Percentiles rank a stretch among this genome's conserved stretches.
Evolutionary conservation across 1,139 yeast species (phyloP).

Genomic region (Taiozyma sp.): DNA sequence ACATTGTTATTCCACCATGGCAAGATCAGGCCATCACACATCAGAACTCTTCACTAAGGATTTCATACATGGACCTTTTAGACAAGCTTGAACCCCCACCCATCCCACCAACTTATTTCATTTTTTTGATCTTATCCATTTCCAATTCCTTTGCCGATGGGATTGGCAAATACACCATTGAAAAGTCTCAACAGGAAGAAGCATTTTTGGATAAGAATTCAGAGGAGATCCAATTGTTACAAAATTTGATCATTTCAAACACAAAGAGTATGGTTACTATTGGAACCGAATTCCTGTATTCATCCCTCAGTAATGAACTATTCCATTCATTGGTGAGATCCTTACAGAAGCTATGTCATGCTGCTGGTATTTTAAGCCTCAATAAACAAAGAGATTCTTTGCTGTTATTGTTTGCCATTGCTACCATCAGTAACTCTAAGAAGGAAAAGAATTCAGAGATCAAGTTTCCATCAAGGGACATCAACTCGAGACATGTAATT

Average conservation of each 20-base stretch:
- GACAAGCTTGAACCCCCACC: slow-evolving; percentile 71
- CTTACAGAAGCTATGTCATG: slow-evolving; percentile 74
- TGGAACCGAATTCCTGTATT: slow-evolving; percentile 43
- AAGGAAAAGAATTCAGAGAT: slow-evolving; percentile 10
- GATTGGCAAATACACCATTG: slow-evolving; percentile 49
- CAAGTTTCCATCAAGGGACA: slow-evolving; percentile 35
- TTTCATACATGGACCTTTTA: slow-evolving; percentile 62
- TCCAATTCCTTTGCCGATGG: slow-evolving; percentile 62
- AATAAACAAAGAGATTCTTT: slow-evolving; percentile 53
- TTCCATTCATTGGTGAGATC: slow-evolving; percentile 64
- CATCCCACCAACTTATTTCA: slow-evolving; percentile 57
- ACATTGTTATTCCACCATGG: slow-evolving; percentile 24
- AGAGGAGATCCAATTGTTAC: slow-evolving; percentile 27
- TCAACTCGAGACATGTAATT: slow-evolving; percentile 62
- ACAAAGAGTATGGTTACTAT: slow-evolving; percentile 21
- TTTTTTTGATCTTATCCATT: slow-evolving; percentile 52
- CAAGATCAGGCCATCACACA: slow-evolving; percentile 26
- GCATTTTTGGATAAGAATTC: slow-evolving; percentile 9
- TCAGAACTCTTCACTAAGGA: slow-evolving; percentile 37
- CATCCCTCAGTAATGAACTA: slow-evolving; percentile 62
- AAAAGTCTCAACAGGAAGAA: slow-evolving; percentile 27
- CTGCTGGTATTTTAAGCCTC: slow-evolving; percentile 69
- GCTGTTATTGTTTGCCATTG: slow-evolving; percentile 49
- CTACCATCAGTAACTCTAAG: slow-evolving; percentile 39
- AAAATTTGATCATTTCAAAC: slow-evolving; percentile 14